phyloP scores from a whole-genome alignment of 2,329 filamentous ascomycete genomes.

The Pseudogymnoascus destructans region DNA sequence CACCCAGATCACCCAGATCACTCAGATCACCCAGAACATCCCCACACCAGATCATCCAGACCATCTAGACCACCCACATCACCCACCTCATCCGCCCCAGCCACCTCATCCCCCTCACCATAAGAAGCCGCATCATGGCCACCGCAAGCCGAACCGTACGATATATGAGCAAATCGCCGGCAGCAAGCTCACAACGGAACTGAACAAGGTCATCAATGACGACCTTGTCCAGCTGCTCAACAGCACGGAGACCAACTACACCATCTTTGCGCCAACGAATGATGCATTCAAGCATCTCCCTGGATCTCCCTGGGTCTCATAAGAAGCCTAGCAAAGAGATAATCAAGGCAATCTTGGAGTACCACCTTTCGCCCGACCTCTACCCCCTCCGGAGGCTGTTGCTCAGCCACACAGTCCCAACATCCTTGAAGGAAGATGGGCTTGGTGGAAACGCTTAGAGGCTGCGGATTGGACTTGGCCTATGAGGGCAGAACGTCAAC shows the following conservation, averaged over 20 bases:
- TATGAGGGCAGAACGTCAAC: slow-evolving; percentile 57
- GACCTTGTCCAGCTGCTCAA: slow-evolving; percentile 64
- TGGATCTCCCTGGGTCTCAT: slow-evolving; percentile 34
- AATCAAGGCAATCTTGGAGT: slow-evolving; percentile 54
- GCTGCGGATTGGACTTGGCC: slow-evolving; percentile 51
- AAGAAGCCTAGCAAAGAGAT: slow-evolving; percentile 56
- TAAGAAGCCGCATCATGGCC: slow-evolving; percentile 17
- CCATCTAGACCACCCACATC: slow-evolving; percentile 17
- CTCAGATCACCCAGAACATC: background rate
- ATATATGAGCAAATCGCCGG: slow-evolving; percentile 68
- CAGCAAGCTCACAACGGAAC: slow-evolving; percentile 63
- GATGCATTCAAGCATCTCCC: slow-evolving; percentile 56
- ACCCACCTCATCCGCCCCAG: slow-evolving; percentile 17
- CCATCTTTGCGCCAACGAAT: slow-evolving; percentile 69
- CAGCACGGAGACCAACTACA: slow-evolving; percentile 59
- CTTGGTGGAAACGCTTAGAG: slow-evolving; percentile 53
- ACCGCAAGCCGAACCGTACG: slow-evolving; percentile 48
- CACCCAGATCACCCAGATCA: slow-evolving; percentile 18
- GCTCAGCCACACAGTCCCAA: slow-evolving; percentile 60
- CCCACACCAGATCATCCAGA: slow-evolving; percentile 19
- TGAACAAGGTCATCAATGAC: slow-evolving; percentile 60
- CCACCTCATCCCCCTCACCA: slow-evolving; percentile 24
- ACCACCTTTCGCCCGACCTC: slow-evolving; percentile 59
- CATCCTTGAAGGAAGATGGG: slow-evolving; percentile 42
- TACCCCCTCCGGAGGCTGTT: slow-evolving; percentile 57